Evolutionary conservation across 805 yeast species (phyloP).

Genomic region (Tanozyma kutaoensis): DNA sequence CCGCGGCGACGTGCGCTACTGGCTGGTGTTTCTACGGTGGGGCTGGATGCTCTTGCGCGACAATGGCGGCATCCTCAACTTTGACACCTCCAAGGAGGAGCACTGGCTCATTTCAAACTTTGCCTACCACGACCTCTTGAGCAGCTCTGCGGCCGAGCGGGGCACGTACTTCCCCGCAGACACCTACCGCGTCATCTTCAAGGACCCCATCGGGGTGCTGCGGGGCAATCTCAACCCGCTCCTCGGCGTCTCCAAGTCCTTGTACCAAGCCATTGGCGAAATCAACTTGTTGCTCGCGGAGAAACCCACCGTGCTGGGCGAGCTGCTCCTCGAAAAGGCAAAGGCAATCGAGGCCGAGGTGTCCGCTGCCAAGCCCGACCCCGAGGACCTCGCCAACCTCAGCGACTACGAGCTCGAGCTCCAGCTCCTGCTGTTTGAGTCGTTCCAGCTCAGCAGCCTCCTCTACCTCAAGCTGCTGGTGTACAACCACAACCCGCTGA

Average conservation of each 20-base stretch:
- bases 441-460: constrained; percentile 56
- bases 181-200: constrained; percentile 43
- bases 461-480: constrained; percentile 58
- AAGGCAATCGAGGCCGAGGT: constrained; percentile 34
- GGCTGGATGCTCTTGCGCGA: constrained; percentile 49
- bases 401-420: constrained; percentile 40
- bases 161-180: constrained; percentile 53
- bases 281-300: constrained; percentile 49
- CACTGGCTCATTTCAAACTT: constrained; percentile 68
- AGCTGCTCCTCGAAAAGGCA: constrained; percentile 17
- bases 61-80: constrained; percentile 50
- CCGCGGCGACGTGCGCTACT: constrained; percentile 65
- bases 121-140: constrained; percentile 68
- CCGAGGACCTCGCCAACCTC: constrained; percentile 26
- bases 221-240: constrained; percentile 48
- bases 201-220: constrained; percentile 17
- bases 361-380: constrained; percentile 38
- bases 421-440: constrained; percentile 60
- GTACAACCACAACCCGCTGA: constrained; percentile 42
- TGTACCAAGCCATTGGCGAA: constrained; percentile 57
- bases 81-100: constrained; percentile 40
- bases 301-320: too few relatives aligned
- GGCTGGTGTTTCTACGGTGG: constrained; percentile 55
- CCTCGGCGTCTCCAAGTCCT: constrained; percentile 57
- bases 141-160: constrained; percentile 45